Evolutionary conservation across 2,329 filamentous ascomycete species (phyloP).

Genomic region (Pseudogymnoascus sp.): DNA sequence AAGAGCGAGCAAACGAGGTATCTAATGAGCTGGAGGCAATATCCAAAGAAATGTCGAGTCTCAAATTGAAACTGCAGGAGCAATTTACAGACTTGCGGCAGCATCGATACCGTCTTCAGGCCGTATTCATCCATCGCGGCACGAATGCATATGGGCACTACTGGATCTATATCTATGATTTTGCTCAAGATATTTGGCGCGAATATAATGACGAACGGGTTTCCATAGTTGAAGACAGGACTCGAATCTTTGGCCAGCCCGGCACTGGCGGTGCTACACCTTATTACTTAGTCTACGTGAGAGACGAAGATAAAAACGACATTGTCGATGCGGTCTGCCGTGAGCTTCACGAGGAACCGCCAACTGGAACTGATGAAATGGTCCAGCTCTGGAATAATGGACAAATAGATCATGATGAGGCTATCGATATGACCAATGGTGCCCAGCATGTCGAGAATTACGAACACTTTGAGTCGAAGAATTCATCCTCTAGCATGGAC

Average conservation of each 20-base stretch:
- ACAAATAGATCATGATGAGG: slow-evolving; percentile 3
- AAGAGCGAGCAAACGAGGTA: slow-evolving; percentile 36
- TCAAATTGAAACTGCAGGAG: slow-evolving; percentile 31
- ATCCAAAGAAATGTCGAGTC: slow-evolving; percentile 36
- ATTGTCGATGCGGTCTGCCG: slow-evolving; percentile 49
- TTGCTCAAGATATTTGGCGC: slow-evolving; percentile 71
- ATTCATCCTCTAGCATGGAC: slow-evolving; percentile 2
- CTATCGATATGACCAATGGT: slow-evolving; percentile 1
- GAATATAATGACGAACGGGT: slow-evolving; percentile 90
- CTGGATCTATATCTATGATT: slow-evolving; percentile 93
- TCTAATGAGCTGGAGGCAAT: slow-evolving; percentile 37
- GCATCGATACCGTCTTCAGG: slow-evolving; percentile 74
- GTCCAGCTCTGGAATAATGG: background rate
- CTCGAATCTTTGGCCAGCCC: slow-evolving; percentile 61
- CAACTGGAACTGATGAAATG: background rate
- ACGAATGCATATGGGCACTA: slow-evolving; percentile 73
- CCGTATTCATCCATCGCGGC: slow-evolving; percentile 86
- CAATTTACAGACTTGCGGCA: slow-evolving; percentile 57
- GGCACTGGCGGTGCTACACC: slow-evolving; percentile 60
- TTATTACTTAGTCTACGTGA: slow-evolving; percentile 78
- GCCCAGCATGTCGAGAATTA: slow-evolving; percentile 8
- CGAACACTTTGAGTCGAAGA: background rate
- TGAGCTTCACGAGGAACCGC: slow-evolving; percentile 24
- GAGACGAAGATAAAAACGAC: slow-evolving; percentile 52
- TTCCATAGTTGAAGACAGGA: slow-evolving; percentile 53